phyloP scores from a whole-genome alignment of 1,284 basidiomycete genomes.

The Anthracocystis walkeri region DNA sequence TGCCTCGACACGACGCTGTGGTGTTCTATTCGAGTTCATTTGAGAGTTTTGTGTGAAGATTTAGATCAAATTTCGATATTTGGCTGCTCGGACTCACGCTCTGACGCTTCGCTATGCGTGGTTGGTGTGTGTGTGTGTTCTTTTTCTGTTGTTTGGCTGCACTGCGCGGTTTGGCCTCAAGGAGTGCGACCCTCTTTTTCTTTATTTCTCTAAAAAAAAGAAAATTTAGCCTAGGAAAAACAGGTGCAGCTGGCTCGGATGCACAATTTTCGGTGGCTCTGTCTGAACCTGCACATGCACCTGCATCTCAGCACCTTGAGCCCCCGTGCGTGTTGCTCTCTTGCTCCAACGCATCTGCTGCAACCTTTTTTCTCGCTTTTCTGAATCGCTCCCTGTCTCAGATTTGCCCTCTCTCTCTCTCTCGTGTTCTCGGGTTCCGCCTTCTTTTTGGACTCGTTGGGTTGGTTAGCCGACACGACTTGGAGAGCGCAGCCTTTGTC shows the following conservation, averaged over 20 bases:
- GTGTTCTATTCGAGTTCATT: neutral
- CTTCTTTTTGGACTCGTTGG: neutral
- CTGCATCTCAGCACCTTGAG: too few species aligned
- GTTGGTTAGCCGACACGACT: conserved; percentile 9
- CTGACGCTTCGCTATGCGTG: too few species aligned
- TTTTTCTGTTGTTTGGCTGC: too few species aligned
- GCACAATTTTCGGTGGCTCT: neutral
- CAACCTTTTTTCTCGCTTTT: neutral
- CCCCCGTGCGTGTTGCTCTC: neutral
- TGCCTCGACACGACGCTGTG: too few species aligned
- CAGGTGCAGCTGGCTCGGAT: conserved; percentile 1
- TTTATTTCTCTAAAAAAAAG: neutral
- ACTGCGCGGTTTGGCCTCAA: too few species aligned
- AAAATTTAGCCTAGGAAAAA: neutral
- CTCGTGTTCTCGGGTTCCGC: neutral
- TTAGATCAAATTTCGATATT: too few species aligned
- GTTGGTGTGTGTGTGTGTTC: too few species aligned
- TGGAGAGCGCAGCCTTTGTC: neutral
- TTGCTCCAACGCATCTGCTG: neutral
- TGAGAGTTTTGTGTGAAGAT: too few species aligned
- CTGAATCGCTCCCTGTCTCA: neutral
- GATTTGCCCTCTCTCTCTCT: neutral
- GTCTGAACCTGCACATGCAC: too few species aligned
- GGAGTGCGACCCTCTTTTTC: neutral
- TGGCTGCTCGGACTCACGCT: too few species aligned